Evolutionary conservation across 768 basidiomycete genomes (phyloP).

Genomic region (Lanmaoa rubissima): DNA sequence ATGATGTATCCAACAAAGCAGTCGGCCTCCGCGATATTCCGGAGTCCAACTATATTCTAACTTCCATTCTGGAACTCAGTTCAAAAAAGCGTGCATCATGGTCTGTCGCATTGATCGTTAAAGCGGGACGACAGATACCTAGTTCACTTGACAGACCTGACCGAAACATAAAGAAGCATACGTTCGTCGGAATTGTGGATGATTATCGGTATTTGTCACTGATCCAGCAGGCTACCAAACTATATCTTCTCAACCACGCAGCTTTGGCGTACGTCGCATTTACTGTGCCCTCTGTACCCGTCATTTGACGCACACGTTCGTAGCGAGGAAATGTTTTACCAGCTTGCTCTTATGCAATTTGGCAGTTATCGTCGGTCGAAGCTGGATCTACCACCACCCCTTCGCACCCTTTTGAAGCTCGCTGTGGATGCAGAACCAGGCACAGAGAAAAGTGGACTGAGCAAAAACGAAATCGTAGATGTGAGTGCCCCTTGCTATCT

Average conservation of each 20-base stretch:
- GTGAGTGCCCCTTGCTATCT: constrained; percentile 40
- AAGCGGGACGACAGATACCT: background rate
- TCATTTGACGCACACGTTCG: background rate
- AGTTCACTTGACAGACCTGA: constrained; percentile 52
- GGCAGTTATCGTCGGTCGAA: constrained; percentile 74
- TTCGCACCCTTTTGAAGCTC: constrained; percentile 69
- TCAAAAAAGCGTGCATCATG: constrained; percentile 60
- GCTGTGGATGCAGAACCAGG: constrained; percentile 72
- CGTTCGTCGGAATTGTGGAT: constrained; percentile 91
- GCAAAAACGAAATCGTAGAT: constrained; percentile 64
- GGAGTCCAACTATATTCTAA: constrained; percentile 74
- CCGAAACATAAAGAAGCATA: constrained; percentile 80
- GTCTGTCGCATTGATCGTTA: constrained; percentile 42
- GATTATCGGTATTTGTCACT: constrained; percentile 68
- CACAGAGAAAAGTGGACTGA: constrained; percentile 47
- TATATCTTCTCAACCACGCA: constrained; percentile 88
- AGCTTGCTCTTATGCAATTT: constrained; percentile 89
- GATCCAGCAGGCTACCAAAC: constrained; percentile 82
- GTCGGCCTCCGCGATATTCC: constrained; percentile 52
- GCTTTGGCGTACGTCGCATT: constrained; percentile 66
- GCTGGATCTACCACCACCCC: constrained; percentile 77
- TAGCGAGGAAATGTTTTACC: constrained; percentile 95
- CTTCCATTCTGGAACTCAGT: constrained; percentile 68
- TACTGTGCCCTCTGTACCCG: background rate
- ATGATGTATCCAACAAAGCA: constrained; percentile 17